Base-by-base conservation (phyloP, 345 rosid species). In the Heritiera fomes region DNA sequence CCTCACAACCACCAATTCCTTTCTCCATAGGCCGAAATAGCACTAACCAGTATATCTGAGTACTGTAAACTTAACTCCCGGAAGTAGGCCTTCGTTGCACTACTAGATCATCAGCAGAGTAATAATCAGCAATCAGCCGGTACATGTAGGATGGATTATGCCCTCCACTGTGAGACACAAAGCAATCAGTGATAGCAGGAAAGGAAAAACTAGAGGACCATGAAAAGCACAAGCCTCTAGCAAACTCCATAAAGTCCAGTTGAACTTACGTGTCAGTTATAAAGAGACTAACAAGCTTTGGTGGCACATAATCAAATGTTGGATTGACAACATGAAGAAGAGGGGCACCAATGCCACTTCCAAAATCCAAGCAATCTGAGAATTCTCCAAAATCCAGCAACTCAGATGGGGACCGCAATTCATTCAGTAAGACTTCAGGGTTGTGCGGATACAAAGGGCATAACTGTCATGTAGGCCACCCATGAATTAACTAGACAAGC, bases 71-170 rank as follows among this genome's bases (percentile, higher is more conserved):
- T 85, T 82, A 86, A 76, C 80, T 84, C 73, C 78, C 83, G 2
- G 85, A 40, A 74, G 85, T 77, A 67, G 86, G 71, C 80, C 85
- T 89, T 78, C 85, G 71, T 83, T 87, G 91, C 79, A 97, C 78
- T 78, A 94, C 98, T 88, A 97, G 84, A 85, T 97, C 98, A 87
- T 93, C 98, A 65, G 98, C 98, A 47, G 98, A 94, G 87, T 97
- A 97, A 87, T 94, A 93, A 82, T 97, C 99, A 1, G 98, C 97
- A 53, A 94, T 93, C 47, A 97, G 94, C 56, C 98, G 92, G 80
- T 94, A 97, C 97, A 97, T 92, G 86, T 94, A 94, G 13, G 98
- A 97, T 66, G 99, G 96, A 83, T 92, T 91, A 85, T 97, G 99
- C 77, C 98, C 99, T 82, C 98, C 99, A n/a, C 99, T 97, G 91